phyloP scores from a whole-genome alignment of 164 flowering plant genomes.

The Tinospora cordifolia region DNA sequence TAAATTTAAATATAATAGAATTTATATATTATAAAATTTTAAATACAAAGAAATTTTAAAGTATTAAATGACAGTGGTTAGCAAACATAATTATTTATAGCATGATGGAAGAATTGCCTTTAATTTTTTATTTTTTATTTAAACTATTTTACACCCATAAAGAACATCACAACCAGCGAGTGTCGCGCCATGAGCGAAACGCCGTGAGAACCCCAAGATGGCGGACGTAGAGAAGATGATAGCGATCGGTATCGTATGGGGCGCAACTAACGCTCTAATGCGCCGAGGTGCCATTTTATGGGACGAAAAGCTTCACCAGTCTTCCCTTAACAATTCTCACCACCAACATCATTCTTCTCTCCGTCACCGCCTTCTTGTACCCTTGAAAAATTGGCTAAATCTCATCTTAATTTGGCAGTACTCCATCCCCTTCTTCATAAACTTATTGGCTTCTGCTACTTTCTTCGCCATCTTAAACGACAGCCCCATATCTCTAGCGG shows the following conservation, averaged over 20 bases:
- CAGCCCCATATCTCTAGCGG: conserved; percentile 77
- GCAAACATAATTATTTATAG: no score
- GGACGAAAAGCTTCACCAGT: conserved; percentile 49
- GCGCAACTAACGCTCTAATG: conserved; percentile 88
- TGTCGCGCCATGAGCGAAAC: no score
- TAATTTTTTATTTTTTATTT: no score
- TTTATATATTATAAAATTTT: no score
- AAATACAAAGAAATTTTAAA: no score
- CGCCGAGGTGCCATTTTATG: conserved; percentile 76
- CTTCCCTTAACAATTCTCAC: conserved; percentile 14
- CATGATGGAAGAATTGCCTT: no score
- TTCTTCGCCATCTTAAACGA: conserved; percentile 66
- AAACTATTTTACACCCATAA: no score
- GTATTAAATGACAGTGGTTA: no score
- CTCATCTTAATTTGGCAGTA: conserved; percentile 76
- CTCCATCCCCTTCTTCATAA: conserved; percentile 65
- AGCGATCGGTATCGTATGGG: conserved; percentile 87
- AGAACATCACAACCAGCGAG: neutral
- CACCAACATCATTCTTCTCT: conserved; percentile 17
- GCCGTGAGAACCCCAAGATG: conserved; percentile 13
- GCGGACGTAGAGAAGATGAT: conserved; percentile 77
- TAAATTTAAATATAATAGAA: no score
- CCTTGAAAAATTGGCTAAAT: conserved; percentile 38
- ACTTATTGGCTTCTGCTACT: conserved; percentile 78
- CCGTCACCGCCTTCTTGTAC: conserved; percentile 22